Evolutionary conservation across 1,139 yeast species (phyloP).

Genomic region (Pichia sp.): DNA sequence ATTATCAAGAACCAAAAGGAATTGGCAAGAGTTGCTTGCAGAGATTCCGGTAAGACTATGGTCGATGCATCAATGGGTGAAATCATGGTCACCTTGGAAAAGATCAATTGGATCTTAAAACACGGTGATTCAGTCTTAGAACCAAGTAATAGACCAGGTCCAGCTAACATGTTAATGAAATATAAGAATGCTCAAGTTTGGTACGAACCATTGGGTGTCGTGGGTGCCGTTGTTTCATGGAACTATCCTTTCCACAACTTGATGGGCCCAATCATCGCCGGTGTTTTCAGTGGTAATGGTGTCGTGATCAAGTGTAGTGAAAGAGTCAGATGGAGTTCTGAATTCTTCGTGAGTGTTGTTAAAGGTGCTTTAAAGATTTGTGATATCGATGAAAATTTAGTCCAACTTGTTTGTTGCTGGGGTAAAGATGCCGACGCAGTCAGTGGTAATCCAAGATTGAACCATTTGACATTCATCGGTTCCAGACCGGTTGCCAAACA

Average conservation of each 20-base stretch:
- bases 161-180: constrained; percentile 76
- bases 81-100: constrained; percentile 88
- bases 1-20: constrained; percentile 81
- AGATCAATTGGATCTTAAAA: constrained; percentile 82
- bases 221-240: constrained; percentile 93
- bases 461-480: constrained; percentile 93
- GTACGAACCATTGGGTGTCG: constrained; percentile 88
- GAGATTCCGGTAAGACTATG: constrained; percentile 96
- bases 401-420: constrained; percentile 76
- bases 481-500: constrained; percentile 92
- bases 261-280: constrained; percentile 88
- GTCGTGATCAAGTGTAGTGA: constrained; percentile 92
- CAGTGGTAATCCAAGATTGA: constrained; percentile 76
- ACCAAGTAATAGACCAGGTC: constrained; percentile 82
- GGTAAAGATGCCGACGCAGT: constrained; percentile 86
- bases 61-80: constrained; percentile 97
- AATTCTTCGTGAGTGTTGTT: constrained; percentile 68
- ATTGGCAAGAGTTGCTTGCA: constrained; percentile 87
- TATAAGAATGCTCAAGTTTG: constrained; percentile 89
- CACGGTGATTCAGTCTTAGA: constrained; percentile 74
- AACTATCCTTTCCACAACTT: constrained; percentile 94
- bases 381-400: constrained; percentile 75
- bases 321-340: constrained; percentile 93
- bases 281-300: constrained; percentile 88
- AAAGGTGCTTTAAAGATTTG: constrained; percentile 69